A percentile compares a stretch with the other conserved stretches of the same genome.
These are phyloP conservation scores for Sarcodon aspratus DNA, from an alignment of 768 basidiomycete species.

Conservation along the genomic window DNA sequence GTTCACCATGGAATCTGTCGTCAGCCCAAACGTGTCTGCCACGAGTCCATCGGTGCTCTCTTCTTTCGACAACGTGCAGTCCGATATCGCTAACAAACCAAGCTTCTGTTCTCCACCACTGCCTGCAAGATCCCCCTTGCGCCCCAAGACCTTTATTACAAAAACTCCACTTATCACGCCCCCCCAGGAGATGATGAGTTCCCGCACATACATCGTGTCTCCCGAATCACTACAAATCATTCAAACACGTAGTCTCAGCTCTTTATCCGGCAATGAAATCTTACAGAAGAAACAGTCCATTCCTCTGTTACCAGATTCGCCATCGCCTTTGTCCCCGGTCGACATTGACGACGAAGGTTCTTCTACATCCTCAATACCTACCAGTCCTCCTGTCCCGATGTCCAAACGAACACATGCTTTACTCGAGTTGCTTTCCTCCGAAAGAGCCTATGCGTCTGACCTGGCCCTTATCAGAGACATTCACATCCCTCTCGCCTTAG, in stretches of 20 bases:
- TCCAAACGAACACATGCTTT: conserved; percentile 72
- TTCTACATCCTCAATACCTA: conserved; percentile 1
- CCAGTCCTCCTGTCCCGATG: conserved; percentile 14
- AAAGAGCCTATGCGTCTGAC: conserved; percentile 78
- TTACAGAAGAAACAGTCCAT: not conserved
- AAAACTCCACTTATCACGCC: not conserved
- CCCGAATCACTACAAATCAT: not conserved
- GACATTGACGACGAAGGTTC: conserved; percentile 1
- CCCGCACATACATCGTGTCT: not conserved
- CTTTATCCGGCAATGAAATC: not conserved
- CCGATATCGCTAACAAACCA: too few relatives aligned
- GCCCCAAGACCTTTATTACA: not conserved
- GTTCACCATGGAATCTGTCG: too few relatives aligned
- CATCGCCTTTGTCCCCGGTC: not conserved
- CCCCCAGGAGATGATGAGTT: not conserved
- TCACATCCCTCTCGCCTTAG: conserved; percentile 69
- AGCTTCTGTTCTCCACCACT: too few relatives aligned
- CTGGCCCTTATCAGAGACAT: conserved; percentile 67
- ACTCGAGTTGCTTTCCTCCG: conserved; percentile 66
- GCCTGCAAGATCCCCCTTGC: not conserved
- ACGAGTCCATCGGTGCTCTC: too few relatives aligned
- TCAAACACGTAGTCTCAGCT: not conserved
- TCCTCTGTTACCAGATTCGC: not conserved
- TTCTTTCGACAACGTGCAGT: too few relatives aligned
- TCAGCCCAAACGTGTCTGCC: too few relatives aligned